These are phyloP conservation scores for Fragaria nilgerrensis DNA, from an alignment of 306 rosid genomes.

Conservation along the genomic window DNA sequence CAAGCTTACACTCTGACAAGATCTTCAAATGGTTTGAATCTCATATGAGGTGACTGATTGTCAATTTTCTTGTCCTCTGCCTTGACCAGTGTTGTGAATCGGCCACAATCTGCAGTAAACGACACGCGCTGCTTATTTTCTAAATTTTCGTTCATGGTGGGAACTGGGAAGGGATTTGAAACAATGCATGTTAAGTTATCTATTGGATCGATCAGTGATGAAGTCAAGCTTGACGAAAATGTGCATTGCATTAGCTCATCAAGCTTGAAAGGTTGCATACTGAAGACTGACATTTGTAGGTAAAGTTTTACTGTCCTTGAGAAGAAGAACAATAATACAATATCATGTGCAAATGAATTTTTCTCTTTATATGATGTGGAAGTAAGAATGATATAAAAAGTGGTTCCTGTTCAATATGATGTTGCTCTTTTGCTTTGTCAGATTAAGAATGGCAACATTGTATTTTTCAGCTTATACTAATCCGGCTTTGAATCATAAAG, in stretches of 20 bases:
- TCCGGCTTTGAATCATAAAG: background rate
- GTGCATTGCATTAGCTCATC: background rate
- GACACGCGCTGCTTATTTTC: background rate
- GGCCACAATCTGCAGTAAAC: slow-evolving; percentile 19
- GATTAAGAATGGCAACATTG: background rate
- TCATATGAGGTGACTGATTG: slow-evolving; percentile 43
- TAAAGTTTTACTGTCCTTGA: background rate
- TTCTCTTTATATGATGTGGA: background rate
- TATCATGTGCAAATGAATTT: background rate
- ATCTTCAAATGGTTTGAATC: slow-evolving; percentile 74
- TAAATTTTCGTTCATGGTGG: background rate
- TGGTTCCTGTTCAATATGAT: background rate
- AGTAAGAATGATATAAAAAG: background rate
- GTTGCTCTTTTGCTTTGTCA: background rate
- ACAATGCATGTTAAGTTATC: slow-evolving; percentile 1
- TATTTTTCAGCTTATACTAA: background rate
- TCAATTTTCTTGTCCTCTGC: background rate
- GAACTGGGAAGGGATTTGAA: slow-evolving; percentile 11
- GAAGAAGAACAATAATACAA: background rate
- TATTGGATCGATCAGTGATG: slow-evolving; percentile 11
- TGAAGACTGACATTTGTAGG: background rate
- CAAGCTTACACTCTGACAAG: slow-evolving; percentile 63
- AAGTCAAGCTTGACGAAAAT: slow-evolving; percentile 20
- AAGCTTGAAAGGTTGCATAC: background rate
- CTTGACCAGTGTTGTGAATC: slow-evolving; percentile 2